Conservation (phyloP, 495 filamentous ascomycete species). For the Astrothelium subdiscretum region DNA sequence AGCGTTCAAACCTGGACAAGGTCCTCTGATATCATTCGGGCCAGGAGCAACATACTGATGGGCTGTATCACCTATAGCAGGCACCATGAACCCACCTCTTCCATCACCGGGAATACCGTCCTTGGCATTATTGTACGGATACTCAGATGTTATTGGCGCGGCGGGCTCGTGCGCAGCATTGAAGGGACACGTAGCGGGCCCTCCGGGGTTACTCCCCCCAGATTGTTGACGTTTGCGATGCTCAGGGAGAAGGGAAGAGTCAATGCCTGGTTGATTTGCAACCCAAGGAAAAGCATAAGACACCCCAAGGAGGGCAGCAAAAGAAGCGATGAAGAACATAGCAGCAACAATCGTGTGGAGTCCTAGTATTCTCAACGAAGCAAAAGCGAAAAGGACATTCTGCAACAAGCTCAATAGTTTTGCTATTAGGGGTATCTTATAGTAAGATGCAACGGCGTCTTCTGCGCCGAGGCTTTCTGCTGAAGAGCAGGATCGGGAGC, state of each 20-base stretch:
- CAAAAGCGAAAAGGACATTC: too few relatives aligned
- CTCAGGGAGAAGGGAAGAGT: neutral
- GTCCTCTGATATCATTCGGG: conserved; percentile 20
- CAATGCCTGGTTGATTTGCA: neutral
- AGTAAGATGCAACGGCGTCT: too few relatives aligned
- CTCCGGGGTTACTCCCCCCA: too few relatives aligned
- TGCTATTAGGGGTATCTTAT: too few relatives aligned
- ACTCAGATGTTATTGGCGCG: conserved; percentile 18
- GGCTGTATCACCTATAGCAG: conserved; percentile 24
- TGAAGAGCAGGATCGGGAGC: too few relatives aligned
- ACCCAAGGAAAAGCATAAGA: neutral
- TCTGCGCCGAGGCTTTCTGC: too few relatives aligned
- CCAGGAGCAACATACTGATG: conserved; percentile 21
- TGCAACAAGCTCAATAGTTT: too few relatives aligned
- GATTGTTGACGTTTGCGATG: neutral
- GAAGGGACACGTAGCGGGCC: conserved; percentile 24
- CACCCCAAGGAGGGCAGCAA: too few relatives aligned
- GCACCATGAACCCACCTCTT: conserved; percentile 27
- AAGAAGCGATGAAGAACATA: too few relatives aligned
- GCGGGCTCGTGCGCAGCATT: conserved; percentile 28
- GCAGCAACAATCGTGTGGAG: too few relatives aligned
- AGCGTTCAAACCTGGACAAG: conserved; percentile 26
- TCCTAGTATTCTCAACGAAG: too few relatives aligned
- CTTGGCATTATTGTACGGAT: conserved; percentile 28
- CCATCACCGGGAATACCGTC: conserved; percentile 27